Evolutionary conservation across 805 yeast genomes (phyloP), one percentile per base, ranked within the genome.

Genomic region (Candida argentea): DNA sequence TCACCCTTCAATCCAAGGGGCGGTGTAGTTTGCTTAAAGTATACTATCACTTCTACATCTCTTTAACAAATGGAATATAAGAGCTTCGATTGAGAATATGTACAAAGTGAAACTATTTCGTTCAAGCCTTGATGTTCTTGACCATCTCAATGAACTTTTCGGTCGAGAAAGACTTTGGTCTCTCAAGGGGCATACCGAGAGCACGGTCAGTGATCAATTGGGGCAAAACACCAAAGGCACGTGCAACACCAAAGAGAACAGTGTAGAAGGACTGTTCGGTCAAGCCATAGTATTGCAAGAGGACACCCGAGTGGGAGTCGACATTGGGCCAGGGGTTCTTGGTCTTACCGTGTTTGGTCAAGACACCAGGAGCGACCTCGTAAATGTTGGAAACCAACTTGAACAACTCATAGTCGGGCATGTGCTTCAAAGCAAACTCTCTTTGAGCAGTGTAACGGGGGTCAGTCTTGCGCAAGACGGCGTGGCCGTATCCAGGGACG

Each of bases 401-500:
- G 65, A 77, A 77, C 46, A 75, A 63, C 28, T 67, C 70, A 52
- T 79, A 79, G 46, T 70, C 61, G 30, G 72, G 65, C 61, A 77
- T 73, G 52, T 52, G 73, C 67, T 44, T 66, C 44, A 66, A 59
- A 29, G 78, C 86, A 53, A 78, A 79, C 45, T 70, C 70, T 47
- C 78, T 64, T 65, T 76, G 76, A 33, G 87, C 89, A 32, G 70
- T 65, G 61, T 74, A 81, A 45, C 91, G 68, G 35, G 91, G 91
- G 55, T 81, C 91, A 28, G 89, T 75, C 66, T 72, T 74, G 59
- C 93, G 69, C 54, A 81, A 66, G 29, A 81, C 91, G 31, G 91
- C 91, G 55, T 81, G 93, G 26, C 93, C 93, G 61, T 82, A 82
- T 36, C 93, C 93, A 37, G 93, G 93, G 38, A 81, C 76, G 35